A percentile compares a stretch with the other conserved stretches of the same genome.
phyloP scores from a whole-genome alignment of 495 filamentous ascomycete genomes.

The Podospora sp. region DNA sequence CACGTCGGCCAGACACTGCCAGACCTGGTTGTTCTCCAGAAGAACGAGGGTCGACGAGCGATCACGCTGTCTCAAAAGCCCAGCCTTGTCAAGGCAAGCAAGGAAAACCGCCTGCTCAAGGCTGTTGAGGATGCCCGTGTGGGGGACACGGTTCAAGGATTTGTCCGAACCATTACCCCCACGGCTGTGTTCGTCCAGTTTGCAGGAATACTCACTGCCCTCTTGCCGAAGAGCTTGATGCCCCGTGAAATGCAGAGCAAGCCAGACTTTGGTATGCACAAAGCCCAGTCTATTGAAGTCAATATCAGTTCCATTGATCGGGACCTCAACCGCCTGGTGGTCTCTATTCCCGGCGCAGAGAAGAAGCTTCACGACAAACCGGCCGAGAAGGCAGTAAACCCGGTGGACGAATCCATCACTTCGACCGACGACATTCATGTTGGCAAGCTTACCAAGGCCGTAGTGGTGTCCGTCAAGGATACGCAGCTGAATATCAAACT shows the following conservation, averaged over 20 bases:
- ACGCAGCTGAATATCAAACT: constrained; percentile 91
- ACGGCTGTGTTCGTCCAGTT: constrained; percentile 83
- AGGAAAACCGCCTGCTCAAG: constrained; percentile 63
- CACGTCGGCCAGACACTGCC: constrained; percentile 77
- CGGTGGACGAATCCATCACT: constrained; percentile 67
- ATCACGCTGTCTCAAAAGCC: constrained; percentile 79
- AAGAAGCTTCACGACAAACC: constrained; percentile 26
- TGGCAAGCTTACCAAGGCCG: constrained; percentile 78
- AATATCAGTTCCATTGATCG: constrained; percentile 71
- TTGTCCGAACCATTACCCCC: constrained; percentile 78
- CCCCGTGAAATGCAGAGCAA: constrained; percentile 64
- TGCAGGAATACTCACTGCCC: constrained; percentile 71
- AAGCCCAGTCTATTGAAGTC: constrained; percentile 68
- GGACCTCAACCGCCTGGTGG: constrained; percentile 44
- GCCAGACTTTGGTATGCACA: constrained; percentile 73
- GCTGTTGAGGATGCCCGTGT: constrained; percentile 70
- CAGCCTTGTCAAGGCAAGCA: constrained; percentile 73
- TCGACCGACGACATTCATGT: constrained; percentile 69
- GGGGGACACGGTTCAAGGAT: constrained; percentile 72
- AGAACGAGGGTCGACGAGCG: constrained; percentile 69
- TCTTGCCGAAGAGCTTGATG: constrained; percentile 76
- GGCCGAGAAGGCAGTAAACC: constrained; percentile 49
- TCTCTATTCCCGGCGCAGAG: constrained; percentile 37
- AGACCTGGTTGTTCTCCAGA: constrained; percentile 82
- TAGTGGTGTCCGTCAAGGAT: constrained; percentile 75